Evolutionary conservation across 768 basidiomycete species (phyloP).

Genomic region (Leccinellum luteum): DNA sequence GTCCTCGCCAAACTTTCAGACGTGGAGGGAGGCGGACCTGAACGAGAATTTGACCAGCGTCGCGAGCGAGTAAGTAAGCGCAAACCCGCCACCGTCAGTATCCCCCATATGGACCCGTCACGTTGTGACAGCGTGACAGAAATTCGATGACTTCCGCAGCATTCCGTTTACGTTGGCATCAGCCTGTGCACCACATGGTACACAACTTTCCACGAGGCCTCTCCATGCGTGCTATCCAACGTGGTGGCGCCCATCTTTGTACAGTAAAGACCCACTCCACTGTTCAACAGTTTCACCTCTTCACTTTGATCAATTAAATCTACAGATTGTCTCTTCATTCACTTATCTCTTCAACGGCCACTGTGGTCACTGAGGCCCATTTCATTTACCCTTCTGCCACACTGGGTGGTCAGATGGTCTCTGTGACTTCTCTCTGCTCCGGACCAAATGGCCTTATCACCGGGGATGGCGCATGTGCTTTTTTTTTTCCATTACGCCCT

Average conservation of each 20-base stretch:
- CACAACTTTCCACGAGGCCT: neutral
- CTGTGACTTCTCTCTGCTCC: neutral
- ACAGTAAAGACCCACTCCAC: neutral
- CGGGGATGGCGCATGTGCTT: neutral
- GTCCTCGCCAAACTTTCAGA: slow-evolving; percentile 20
- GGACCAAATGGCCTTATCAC: neutral
- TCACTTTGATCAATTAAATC: neutral
- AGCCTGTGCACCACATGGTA: neutral
- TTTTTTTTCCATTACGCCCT: neutral
- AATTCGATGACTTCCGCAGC: slow-evolving; percentile 8
- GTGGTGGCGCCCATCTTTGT: neutral
- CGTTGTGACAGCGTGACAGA: slow-evolving; percentile 7
- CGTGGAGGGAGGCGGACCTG: slow-evolving; percentile 25
- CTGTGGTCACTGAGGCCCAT: neutral
- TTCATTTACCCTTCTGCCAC: neutral
- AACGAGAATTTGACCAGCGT: slow-evolving; percentile 10
- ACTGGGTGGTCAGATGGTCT: neutral
- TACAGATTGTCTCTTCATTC: neutral
- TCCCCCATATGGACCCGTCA: slow-evolving; percentile 4
- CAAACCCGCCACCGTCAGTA: neutral
- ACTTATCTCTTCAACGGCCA: too few species aligned
- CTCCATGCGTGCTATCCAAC: too few species aligned
- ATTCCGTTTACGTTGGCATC: slow-evolving; percentile 14
- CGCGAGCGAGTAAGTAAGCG: neutral
- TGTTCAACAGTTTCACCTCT: neutral